Base-by-base conservation (phyloP, 257 asterid genomes). In the Jaltomata sinuosa region DNA sequence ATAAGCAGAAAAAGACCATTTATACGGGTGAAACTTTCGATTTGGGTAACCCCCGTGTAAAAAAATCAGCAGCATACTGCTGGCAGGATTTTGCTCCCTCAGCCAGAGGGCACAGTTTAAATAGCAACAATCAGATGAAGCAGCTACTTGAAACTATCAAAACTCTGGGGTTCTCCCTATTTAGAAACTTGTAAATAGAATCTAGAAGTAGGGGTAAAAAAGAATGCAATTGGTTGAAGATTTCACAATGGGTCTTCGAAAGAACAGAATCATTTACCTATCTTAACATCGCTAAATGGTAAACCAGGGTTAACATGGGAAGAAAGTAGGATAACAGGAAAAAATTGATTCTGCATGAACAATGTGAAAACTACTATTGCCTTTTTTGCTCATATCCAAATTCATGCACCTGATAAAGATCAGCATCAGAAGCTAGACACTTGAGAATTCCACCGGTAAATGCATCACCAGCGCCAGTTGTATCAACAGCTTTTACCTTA, bases 401-500 rank as follows among this genome's bases (percentile, higher is more conserved):
- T 64, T 83, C 64, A 53, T 55, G 42, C 54, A 95, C 99, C 99
- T 94, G 86, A 62, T 86, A 82, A 85, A 95, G 84, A 86, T 85
- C 88, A 85, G 84, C 36, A 84, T 94, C 93, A 14, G 92, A 59
- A 83, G 98, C 95, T 88, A 95, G 86, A 83, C 92, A 68, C 67
- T 87, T 84, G 59, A 96, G 93, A 53, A 91, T 12, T 29, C 97
- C 99, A 53, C 99, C 99, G 53, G 85, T 89, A 88, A 94, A 96
- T 50, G 99, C 95, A 91, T 96, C 99, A 59, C 99, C 99, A 29
- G 99, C 99, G 32, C 99, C 99, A 59, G 93, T 96, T 67, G 97
- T 94, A 90, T 95, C 99, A 45, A 95, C 88, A 15, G 96, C 15
- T 83, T 93, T 90, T 72, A 96, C 97, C 85, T 91, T 84, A 49